Evolutionary conservation across 768 basidiomycete genomes (phyloP), one percentile per base, ranked within the genome.

Genomic region (Boletus eberwhitei): DNA sequence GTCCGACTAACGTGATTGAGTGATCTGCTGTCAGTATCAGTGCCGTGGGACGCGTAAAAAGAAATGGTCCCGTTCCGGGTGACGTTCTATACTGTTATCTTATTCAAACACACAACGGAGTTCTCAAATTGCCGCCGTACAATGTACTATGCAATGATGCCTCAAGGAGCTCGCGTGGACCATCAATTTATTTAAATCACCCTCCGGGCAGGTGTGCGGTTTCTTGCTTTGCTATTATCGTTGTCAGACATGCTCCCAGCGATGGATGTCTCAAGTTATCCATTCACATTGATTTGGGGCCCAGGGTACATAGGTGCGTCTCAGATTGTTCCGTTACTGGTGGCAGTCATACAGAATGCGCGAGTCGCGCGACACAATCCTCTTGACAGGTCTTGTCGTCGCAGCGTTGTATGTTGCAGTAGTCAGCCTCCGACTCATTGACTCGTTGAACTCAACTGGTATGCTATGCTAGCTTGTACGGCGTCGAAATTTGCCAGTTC

Each of bases 401-500:
- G 51, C 55, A 38, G 24, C 1, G 31, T 53, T 58, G 51, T 58
- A 42, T n/a, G 48, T 53, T 22, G 6, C 47, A 16, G 39, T 29
- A 6, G 6, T 19, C 26, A 9, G 3, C 21, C 29, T 31, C 7
- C 5, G n/a, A 34, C 16, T n/a, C 3, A 17, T 11, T 26, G 36
- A 29, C 19, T 32, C 6, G n/a, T 26, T 34, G 31, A 24, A 35
- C 34, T 22, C 34, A 21, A 41, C 16, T n/a, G n/a, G n/a, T 11
- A 3, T 36, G 24, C 8, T 6, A 26, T 47, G 39, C 24, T 26
- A 54, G 59, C 36, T 17, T 54, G 24, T 60, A 54, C 6, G 52
- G 56, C 2, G 16, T 58, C 26, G 52, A 43, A 31, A 24, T 54
- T n/a, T 50, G 45, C 41, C 59, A 60, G 46, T 53, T 60, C 41